Conservation (phyloP, 2,329 filamentous ascomycete genomes). For the Chlorencoelia australis region DNA sequence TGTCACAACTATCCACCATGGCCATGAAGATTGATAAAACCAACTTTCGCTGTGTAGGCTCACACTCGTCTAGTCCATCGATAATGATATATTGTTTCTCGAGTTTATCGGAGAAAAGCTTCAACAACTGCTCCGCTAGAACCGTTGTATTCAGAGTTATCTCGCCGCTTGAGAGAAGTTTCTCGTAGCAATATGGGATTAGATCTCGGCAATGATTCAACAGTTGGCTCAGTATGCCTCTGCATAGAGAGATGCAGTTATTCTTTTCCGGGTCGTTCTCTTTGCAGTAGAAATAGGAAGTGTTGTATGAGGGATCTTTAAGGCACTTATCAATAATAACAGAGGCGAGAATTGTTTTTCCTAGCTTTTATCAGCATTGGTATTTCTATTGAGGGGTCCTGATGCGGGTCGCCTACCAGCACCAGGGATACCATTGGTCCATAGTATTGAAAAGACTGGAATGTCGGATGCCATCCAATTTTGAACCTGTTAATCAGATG, state of each 20-base stretch:
- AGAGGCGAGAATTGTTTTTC: constrained; percentile 32
- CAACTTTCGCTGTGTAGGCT: constrained; percentile 23
- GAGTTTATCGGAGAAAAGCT: constrained; percentile 18
- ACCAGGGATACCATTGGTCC: constrained; percentile 32
- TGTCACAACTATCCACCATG: constrained; percentile 6
- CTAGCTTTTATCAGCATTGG: constrained; percentile 14
- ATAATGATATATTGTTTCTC: constrained; percentile 28
- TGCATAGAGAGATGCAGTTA: constrained; percentile 26
- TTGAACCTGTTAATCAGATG: too few relatives aligned
- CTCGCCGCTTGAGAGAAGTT: constrained; percentile 24
- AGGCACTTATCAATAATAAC: constrained; percentile 27
- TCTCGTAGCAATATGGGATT: constrained; percentile 27
- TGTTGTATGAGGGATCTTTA: constrained; percentile 8
- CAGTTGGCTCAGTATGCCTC: constrained; percentile 28
- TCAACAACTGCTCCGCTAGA: constrained; percentile 27
- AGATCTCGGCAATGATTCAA: constrained; percentile 23
- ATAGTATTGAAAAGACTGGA: constrained; percentile 25
- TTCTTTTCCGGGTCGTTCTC: constrained; percentile 24
- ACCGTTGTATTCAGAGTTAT: constrained; percentile 18
- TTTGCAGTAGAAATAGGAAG: constrained; percentile 33
- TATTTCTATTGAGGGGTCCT: neutral
- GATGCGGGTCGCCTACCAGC: constrained; percentile 26
- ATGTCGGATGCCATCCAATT: constrained; percentile 11
- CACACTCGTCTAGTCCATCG: constrained; percentile 36
- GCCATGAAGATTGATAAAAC: constrained; percentile 25